Evolutionary conservation across 345 rosid species (phyloP).

Genomic region (Brassica juncea): DNA sequence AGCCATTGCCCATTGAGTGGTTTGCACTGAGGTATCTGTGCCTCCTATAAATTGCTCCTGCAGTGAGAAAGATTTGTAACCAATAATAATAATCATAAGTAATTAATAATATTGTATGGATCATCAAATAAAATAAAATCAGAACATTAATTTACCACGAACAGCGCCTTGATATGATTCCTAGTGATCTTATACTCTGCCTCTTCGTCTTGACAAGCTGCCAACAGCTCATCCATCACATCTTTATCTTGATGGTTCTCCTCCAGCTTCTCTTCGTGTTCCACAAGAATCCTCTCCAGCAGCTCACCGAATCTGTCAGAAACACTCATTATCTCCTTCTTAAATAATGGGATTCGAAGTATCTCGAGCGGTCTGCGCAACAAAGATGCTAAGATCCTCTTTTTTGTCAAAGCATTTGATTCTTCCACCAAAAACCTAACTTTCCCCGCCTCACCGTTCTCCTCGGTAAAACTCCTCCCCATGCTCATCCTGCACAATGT

Average conservation of each 20-base stretch:
- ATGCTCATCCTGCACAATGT: not conserved
- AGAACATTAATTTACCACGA: not conserved
- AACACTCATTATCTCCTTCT: not conserved
- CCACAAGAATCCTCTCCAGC: not conserved
- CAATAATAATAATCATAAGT: too few relatives aligned
- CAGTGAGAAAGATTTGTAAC: not conserved
- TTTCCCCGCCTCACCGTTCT: not conserved
- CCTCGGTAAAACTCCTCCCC: not conserved
- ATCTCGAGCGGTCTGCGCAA: not conserved
- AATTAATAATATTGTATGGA: not conserved
- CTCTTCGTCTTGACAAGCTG: not conserved
- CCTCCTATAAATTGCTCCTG: not conserved
- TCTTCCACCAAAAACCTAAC: not conserved
- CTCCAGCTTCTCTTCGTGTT: not conserved
- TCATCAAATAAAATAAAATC: not conserved
- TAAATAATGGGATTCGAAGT: not conserved
- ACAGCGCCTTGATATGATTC: not conserved
- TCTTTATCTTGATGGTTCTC: not conserved
- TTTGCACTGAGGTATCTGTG: not conserved
- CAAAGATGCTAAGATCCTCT: not conserved
- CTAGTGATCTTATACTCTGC: not conserved
- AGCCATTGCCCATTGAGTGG: conserved; percentile 51
- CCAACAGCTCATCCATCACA: not conserved
- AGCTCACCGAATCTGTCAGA: not conserved
- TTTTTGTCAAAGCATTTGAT: not conserved